phyloP scores from a whole-genome alignment of 495 filamentous ascomycete genomes.

The Friedmanniomyces endolithicus region DNA sequence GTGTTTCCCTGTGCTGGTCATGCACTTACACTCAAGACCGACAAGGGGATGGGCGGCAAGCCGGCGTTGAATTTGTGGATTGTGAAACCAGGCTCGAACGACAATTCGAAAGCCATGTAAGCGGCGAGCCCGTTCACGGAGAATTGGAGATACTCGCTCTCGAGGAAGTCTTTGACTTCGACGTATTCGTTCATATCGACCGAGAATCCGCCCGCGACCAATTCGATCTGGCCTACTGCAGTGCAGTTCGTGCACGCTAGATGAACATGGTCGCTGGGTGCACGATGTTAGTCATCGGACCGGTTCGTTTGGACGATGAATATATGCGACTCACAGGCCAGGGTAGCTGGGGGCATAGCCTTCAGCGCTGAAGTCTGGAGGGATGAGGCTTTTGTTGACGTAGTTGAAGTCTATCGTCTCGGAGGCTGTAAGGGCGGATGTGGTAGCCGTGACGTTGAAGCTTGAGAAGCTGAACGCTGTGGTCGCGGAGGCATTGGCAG shows the following conservation, averaged over 20 bases:
- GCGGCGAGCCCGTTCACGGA: neutral
- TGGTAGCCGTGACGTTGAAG: neutral
- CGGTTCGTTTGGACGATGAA: neutral
- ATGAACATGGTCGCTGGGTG: neutral
- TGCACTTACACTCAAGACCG: neutral
- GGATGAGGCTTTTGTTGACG: neutral
- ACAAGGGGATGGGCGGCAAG: neutral
- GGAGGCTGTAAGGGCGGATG: neutral
- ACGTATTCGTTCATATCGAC: neutral
- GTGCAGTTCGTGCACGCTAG: neutral
- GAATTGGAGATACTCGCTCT: neutral
- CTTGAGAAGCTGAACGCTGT: neutral
- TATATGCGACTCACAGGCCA: neutral
- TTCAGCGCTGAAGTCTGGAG: neutral
- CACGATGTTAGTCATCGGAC: neutral
- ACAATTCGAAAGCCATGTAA: neutral
- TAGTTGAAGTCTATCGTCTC: neutral
- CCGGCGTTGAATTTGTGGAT: neutral
- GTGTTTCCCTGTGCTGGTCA: neutral
- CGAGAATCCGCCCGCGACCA: neutral
- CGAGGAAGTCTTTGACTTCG: neutral
- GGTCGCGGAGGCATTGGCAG: neutral
- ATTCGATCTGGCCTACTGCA: neutral
- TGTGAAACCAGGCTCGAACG: neutral
- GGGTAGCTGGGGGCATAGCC: neutral